Conservation (phyloP, 768 basidiomycete genomes). For the Melanogaster broomeanus region DNA sequence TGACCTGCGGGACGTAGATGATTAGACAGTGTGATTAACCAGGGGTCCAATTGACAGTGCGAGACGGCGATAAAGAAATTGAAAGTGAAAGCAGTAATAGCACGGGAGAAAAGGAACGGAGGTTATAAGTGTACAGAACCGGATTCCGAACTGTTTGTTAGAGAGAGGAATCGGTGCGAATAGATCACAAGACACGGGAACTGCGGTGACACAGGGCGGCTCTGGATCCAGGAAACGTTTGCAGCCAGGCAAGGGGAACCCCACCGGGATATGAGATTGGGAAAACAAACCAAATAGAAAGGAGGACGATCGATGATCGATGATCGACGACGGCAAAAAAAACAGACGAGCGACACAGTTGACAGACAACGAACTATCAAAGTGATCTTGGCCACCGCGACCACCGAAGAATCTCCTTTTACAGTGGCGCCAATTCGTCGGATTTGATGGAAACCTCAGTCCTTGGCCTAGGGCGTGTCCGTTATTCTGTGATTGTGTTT, state of each 20-base stretch:
- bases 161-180: conserved; percentile 2
- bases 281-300: background rate
- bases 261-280: conserved; percentile 4
- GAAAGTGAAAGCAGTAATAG: background rate
- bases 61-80: conserved; percentile 11
- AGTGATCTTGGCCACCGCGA: background rate
- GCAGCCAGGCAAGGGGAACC: conserved; percentile 13
- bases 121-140: background rate
- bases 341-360: conserved; percentile 1
- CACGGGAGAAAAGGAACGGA: background rate
- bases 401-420: background rate
- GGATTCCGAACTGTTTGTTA: conserved; percentile 3
- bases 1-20: too few species aligned
- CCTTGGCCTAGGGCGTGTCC: background rate
- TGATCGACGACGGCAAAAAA: conserved; percentile 12
- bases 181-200: conserved; percentile 14
- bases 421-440: background rate
- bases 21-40: conserved; percentile 4
- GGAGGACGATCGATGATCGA: too few species aligned
- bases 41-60: conserved; percentile 5
- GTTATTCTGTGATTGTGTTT: background rate
- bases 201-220: conserved; percentile 2
- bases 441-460: background rate
- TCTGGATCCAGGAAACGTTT: conserved; percentile 7
- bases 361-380: conserved; percentile 18